Evolutionary conservation across 2,329 filamentous ascomycete species (phyloP).

Genomic region (Monosporascus ibericus): DNA sequence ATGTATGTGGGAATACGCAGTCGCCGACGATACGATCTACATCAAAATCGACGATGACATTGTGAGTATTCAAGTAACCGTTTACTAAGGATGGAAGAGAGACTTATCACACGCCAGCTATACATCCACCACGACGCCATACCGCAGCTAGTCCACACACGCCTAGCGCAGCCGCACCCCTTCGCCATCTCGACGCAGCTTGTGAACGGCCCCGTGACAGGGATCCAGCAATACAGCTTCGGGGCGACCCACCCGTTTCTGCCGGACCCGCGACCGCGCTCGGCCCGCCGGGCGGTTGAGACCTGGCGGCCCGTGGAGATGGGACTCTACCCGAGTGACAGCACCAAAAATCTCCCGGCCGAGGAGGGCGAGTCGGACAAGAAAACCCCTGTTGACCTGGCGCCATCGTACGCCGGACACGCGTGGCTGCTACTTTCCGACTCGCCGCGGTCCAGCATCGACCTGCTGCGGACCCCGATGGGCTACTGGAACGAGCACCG

Average conservation of each 20-base stretch:
- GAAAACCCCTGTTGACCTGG: slow-evolving; percentile 19
- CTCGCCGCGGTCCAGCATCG: slow-evolving; percentile 20
- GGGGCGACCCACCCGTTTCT: slow-evolving; percentile 47
- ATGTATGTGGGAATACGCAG: slow-evolving; percentile 28
- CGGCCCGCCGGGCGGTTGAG: slow-evolving; percentile 17
- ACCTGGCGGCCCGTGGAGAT: slow-evolving; percentile 34
- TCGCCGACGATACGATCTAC: slow-evolving; percentile 32
- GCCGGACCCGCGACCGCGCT: slow-evolving; percentile 34
- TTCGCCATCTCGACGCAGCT: slow-evolving; percentile 50
- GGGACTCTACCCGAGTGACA: slow-evolving; percentile 13
- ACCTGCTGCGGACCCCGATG: slow-evolving; percentile 39
- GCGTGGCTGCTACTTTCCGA: slow-evolving; percentile 44
- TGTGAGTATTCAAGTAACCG: slow-evolving; percentile 20
- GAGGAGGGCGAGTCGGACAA: slow-evolving; percentile 16
- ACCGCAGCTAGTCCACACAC: slow-evolving; percentile 46
- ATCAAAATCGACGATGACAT: slow-evolving; percentile 40
- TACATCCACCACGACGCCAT: slow-evolving; percentile 35
- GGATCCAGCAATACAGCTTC: slow-evolving; percentile 46
- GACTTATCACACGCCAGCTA: slow-evolving; percentile 7
- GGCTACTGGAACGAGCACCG: slow-evolving; percentile 24
- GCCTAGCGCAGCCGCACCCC: slow-evolving; percentile 42
- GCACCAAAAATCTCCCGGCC: slow-evolving; percentile 2
- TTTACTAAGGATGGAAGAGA: not conserved
- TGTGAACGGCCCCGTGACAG: slow-evolving; percentile 48
- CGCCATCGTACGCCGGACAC: slow-evolving; percentile 33